Evolutionary conservation across 2,329 filamentous ascomycete genomes (phyloP).

Genomic region (Pyricularia grisea): DNA sequence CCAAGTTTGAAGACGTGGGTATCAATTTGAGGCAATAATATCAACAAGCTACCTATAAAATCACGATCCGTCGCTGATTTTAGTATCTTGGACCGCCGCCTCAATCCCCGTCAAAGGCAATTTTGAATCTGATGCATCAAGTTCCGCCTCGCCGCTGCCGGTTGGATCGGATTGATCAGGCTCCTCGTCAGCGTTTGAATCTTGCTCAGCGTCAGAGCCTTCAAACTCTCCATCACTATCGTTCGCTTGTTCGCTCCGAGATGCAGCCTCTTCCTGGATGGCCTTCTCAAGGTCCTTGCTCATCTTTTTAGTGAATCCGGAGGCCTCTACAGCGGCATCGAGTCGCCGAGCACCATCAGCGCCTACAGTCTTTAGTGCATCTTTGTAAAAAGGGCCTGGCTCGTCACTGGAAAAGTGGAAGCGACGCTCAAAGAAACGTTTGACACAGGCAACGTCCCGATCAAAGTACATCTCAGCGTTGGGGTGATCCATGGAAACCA

Average conservation of each 20-base stretch:
- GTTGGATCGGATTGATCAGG: neutral
- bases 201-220: constrained; percentile 18
- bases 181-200: constrained; percentile 17
- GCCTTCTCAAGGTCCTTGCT: constrained; percentile 86
- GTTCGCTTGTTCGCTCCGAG: constrained; percentile 25
- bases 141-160: neutral
- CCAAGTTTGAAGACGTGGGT: neutral
- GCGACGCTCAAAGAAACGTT: constrained; percentile 81
- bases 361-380: constrained; percentile 67
- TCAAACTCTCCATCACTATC: constrained; percentile 24
- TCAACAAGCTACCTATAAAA: neutral
- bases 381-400: constrained; percentile 75
- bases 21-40: neutral
- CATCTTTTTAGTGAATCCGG: constrained; percentile 95
- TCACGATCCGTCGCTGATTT: neutral
- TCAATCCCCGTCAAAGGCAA: neutral
- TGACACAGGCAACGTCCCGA: constrained; percentile 89
- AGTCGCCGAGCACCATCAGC: constrained; percentile 59
- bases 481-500: constrained; percentile 87
- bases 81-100: neutral
- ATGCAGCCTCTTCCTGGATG: constrained; percentile 65
- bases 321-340: constrained; percentile 83
- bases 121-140: neutral
- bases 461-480: constrained; percentile 98
- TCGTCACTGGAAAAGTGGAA: constrained; percentile 81